Percentiles rank a stretch among this genome's conserved stretches.
phyloP scores from a whole-genome alignment of 176 grass and related monocot genomes.

The Rhynchospora pubera region DNA sequence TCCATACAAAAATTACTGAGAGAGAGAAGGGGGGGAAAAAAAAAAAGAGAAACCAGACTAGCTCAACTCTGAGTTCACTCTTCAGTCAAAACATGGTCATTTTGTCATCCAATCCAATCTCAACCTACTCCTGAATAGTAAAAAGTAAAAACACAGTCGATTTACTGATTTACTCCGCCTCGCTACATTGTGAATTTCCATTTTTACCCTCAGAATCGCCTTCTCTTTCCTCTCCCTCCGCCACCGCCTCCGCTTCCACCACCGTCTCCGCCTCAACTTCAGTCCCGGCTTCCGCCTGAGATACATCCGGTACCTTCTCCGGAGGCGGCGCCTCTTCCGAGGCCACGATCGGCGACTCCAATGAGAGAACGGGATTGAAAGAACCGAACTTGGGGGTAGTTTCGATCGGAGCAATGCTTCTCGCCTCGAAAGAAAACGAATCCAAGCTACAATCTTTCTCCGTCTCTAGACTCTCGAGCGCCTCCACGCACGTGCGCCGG shows the following conservation, averaged over 20 bases:
- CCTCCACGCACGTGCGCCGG: constrained; percentile 44
- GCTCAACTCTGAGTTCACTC: too few species aligned
- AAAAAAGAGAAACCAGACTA: too few species aligned
- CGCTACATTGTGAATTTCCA: neutral
- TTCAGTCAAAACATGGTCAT: neutral
- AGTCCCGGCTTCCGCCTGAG: neutral
- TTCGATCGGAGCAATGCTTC: constrained; percentile 51
- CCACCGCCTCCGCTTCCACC: too few species aligned
- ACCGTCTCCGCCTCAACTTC: neutral
- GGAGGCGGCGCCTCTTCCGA: neutral
- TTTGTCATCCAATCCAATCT: constrained; percentile 3
- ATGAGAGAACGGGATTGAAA: constrained; percentile 33
- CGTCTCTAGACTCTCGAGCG: constrained; percentile 38
- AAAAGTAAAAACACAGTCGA: neutral
- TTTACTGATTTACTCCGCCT: constrained; percentile 15
- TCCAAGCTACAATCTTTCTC: neutral
- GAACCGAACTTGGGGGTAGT: constrained; percentile 87
- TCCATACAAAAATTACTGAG: neutral
- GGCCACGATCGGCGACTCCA: neutral
- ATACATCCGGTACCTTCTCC: neutral
- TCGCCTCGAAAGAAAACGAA: constrained; percentile 66
- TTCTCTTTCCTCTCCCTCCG: neutral
- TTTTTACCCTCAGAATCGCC: neutral
- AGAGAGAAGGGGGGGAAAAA: neutral
- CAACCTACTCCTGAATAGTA: neutral